These are phyloP conservation scores for Prinsepia uniflora DNA, from an alignment of 306 rosid species.

Conservation along the genomic window DNA sequence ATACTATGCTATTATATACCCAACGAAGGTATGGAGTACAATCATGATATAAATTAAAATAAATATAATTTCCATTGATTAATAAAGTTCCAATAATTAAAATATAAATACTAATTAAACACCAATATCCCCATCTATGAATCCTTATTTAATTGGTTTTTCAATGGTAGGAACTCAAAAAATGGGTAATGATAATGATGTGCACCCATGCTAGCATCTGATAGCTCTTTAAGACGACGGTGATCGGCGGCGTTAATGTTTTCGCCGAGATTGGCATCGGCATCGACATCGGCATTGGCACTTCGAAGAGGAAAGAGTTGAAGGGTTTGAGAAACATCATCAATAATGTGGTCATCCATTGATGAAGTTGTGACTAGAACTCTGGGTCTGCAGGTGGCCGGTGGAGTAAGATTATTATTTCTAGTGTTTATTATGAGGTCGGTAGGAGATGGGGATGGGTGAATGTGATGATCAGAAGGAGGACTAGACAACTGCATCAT, in stretches of 20 bases:
- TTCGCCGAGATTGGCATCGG: not conserved
- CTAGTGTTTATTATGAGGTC: conserved; percentile 33
- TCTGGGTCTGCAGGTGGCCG: not conserved
- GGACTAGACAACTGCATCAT: conserved; percentile 63
- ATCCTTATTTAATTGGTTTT: conserved; percentile 27
- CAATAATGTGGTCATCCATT: no score
- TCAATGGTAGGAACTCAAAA: conserved; percentile 73
- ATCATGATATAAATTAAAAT: not conserved
- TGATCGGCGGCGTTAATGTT: no score
- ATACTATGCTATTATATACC: not conserved
- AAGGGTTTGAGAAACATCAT: conserved; percentile 69
- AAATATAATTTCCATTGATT: conserved; percentile 35
- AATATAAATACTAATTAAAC: not conserved
- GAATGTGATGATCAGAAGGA: not conserved
- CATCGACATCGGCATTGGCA: conserved; percentile 3
- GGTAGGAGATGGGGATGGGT: conserved; percentile 6
- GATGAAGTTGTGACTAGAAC: not conserved
- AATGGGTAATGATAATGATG: conserved; percentile 43
- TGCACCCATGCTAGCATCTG: conserved; percentile 18
- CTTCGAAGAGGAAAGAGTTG: conserved; percentile 74
- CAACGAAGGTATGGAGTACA: no score
- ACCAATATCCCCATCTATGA: conserved; percentile 18
- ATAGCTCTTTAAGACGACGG: conserved; percentile 29
- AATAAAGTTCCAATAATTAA: not conserved
- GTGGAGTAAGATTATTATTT: no score